Evolutionary conservation across 1,139 yeast species (phyloP).

Genomic region (Yamadazyma pseudoaaseri): DNA sequence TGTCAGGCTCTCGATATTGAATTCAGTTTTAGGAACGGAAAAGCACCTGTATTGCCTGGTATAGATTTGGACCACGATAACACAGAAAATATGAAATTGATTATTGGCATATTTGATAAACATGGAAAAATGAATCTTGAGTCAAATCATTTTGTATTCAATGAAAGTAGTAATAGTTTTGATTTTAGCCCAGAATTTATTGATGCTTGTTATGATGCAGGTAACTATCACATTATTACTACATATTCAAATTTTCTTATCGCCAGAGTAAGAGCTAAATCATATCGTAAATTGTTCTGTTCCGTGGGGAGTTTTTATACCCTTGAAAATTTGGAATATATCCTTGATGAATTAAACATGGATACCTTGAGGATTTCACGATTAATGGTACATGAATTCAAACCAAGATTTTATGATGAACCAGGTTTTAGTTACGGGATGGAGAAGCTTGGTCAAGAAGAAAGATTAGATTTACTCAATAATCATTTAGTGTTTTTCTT

Average conservation of each 20-base stretch:
- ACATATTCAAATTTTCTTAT: conserved; percentile 17
- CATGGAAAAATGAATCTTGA: neutral
- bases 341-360: conserved; percentile 21
- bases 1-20: conserved; percentile 56
- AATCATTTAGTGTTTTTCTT: conserved; percentile 30
- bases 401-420: conserved; percentile 30
- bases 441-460: neutral
- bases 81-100: conserved; percentile 7
- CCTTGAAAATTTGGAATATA: conserved; percentile 16
- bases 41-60: conserved; percentile 54
- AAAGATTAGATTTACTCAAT: conserved; percentile 15
- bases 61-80: conserved; percentile 31
- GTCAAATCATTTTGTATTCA: neutral
- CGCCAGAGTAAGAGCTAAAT: conserved; percentile 25
- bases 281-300: conserved; percentile 29
- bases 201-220: conserved; percentile 4
- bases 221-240: conserved; percentile 3
- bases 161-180: conserved; percentile 2
- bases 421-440: conserved; percentile 18
- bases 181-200: conserved; percentile 11
- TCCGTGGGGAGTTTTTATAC: conserved; percentile 22
- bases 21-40: conserved; percentile 54
- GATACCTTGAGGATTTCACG: conserved; percentile 19
- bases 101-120: conserved; percentile 7
- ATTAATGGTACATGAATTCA: conserved; percentile 15